Evolutionary conservation across 768 basidiomycete genomes (phyloP).

Genomic region (Myochromella boudieri): DNA sequence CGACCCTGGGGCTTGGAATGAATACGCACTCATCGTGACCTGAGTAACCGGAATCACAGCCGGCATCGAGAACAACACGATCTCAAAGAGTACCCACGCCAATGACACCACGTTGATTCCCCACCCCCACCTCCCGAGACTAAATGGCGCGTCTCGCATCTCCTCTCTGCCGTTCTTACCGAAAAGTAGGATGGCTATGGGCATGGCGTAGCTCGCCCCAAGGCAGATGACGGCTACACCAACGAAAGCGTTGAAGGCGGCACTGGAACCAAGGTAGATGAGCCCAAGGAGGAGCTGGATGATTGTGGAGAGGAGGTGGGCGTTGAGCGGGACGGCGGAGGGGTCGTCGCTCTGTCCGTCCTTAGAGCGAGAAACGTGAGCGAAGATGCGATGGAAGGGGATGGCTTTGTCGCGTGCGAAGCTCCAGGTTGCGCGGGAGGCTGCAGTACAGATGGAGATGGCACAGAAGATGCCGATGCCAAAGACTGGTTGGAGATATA

Average conservation of each 20-base stretch:
- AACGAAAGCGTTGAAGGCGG: constrained; percentile 44
- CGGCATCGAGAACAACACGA: constrained; percentile 70
- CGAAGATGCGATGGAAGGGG: constrained; percentile 50
- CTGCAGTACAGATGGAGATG: constrained; percentile 65
- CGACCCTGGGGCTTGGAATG: neutral
- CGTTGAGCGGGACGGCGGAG: constrained; percentile 24
- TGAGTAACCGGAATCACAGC: constrained; percentile 54
- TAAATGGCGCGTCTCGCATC: constrained; percentile 50
- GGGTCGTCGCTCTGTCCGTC: constrained; percentile 25
- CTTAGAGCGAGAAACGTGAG: constrained; percentile 34
- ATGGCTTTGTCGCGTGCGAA: constrained; percentile 70
- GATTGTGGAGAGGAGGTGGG: constrained; percentile 51
- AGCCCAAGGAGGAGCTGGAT: constrained; percentile 36
- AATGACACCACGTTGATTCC: constrained; percentile 52
- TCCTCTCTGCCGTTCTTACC: constrained; percentile 36
- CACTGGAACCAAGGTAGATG: constrained; percentile 16
- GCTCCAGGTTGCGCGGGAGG: constrained; percentile 70
- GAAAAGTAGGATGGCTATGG: constrained; percentile 51
- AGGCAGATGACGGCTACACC: constrained; percentile 68
- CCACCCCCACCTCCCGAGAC: constrained; percentile 43
- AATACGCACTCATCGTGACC: constrained; percentile 44
- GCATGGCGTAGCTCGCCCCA: constrained; percentile 63
- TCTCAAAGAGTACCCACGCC: constrained; percentile 60
- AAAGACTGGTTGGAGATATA: constrained; percentile 40
- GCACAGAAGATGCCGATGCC: constrained; percentile 60